Evolutionary conservation across 2,329 filamentous ascomycete genomes (phyloP), one percentile per base, ranked within the genome.

Genomic region (Diplodia corticola): DNA sequence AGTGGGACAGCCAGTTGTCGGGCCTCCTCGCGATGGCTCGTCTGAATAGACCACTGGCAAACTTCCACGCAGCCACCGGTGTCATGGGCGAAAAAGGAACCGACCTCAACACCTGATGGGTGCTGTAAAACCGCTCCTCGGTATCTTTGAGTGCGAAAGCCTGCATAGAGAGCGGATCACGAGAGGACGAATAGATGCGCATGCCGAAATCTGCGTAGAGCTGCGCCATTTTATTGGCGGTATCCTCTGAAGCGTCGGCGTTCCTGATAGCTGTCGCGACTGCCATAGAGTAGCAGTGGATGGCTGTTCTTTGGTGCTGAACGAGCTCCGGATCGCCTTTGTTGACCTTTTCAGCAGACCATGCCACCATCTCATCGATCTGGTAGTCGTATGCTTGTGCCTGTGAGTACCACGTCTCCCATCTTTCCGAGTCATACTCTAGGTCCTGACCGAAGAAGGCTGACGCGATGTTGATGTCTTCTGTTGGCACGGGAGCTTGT

Each of bases 331-430:
- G 80, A 65, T 90, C 88, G 71, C 90, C 89, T 74, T 91, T 94
- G 78, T 96, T 96, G 79, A 96, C 89, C 77, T 96, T 96, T 71
- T 96, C 92, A 0, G 92, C 91, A 22, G 89, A 91, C 93, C 93
- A 96, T 5, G 93, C 86, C 5, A 96, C 91, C 6, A 89, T 87
- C 76, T 97, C 93, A 69, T 97, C 93, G 15, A 96, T 81, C 72
- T 96, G 92, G 60, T 91, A 90, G 76, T 97, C 93, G 72, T 92
- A 93, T 57, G 91, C 92, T 76, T 96, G 92, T 0, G 90, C 93
- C 26, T 96, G 84, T 13, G 92, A 87, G 76, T 94, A 95, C 93
- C 93, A 97, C 0, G 91, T 90, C 75, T 96, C 91, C 93, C 93
- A 97, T 65, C 89, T 88, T 48, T 92, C 89, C 2, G 88, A 86